Base-by-base conservation (phyloP, 1,139 yeast species). In the Protomyces arabidopsidicola region DNA sequence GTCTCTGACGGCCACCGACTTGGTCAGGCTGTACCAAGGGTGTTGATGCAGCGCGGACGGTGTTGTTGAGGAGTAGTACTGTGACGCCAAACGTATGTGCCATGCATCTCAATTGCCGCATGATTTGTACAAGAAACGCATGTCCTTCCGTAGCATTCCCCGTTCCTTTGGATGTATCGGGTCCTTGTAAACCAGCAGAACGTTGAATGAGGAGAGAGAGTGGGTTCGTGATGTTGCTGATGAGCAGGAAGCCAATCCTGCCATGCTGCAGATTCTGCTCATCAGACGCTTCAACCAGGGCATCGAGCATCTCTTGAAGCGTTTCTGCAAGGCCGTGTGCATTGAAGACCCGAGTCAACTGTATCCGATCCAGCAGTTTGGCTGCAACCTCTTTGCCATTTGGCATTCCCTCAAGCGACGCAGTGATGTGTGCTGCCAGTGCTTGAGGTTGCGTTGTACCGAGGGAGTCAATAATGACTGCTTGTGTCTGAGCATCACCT, bases 211-310 rank as follows among this genome's bases (percentile, higher is more conserved):
- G 35, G 24, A 52, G 35, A 14, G 59, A 52, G 20, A 63, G 27
- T n/a, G 65, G 65, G 35, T 57, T 63, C 18, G 65, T 35, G 55
- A 63, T 63, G 51, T 53, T 51, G 56, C 56, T 60, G 22, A 63
- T 53, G 39, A 63, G 31, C 39, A 63, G 50, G 31, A 63, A 31
- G n/a, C 65, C 66, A 10, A 58, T 58, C 50, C 61, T 16, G 12
- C 24, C 45, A 0, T 35, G n/a, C 48, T n/a, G 20, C 12, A 8
- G 8, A 24, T 18, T 12, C 22, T 18, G 48, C 48, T 42, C 48
- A 27, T 27, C 31, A 16, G 22, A 16, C 12, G 20, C 22, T n/a
- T n/a, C 22, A 1, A 10, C 20, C 22, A 42, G 48, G 22, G 48
- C 12, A 12, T 42, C 48, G 8, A 18, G 16, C 24, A 42, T 42